These are phyloP conservation scores for Carex parvula DNA, from an alignment of 176 grass and related monocot species.

Conservation along the genomic window DNA sequence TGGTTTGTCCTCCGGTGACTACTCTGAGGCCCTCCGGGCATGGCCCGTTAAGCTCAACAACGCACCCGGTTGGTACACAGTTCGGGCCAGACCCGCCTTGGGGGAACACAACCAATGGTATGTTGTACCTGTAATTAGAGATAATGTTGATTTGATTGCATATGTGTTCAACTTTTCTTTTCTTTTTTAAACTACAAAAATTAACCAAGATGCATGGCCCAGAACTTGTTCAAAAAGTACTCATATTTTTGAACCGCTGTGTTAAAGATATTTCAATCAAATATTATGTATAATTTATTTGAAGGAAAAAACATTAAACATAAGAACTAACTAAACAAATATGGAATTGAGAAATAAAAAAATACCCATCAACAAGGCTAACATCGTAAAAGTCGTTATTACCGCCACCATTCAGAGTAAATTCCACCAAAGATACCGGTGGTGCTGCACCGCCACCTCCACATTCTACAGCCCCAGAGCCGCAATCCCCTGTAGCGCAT, in stretches of 20 bases:
- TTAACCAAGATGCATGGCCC: too few relatives aligned
- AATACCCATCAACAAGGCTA: constrained; percentile 48
- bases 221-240: too few relatives aligned
- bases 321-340: not conserved
- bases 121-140: constrained; percentile 33
- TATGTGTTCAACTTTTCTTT: too few relatives aligned
- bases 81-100: constrained; percentile 11
- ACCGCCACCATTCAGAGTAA: constrained; percentile 38
- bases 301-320: not conserved
- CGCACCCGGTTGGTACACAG: constrained; percentile 38
- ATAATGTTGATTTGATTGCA: not conserved
- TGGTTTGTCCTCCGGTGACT: not conserved
- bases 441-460: constrained; percentile 34
- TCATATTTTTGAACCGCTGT: not conserved
- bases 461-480: constrained; percentile 44
- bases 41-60: constrained; percentile 34
- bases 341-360: not conserved
- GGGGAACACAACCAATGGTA: constrained; percentile 36
- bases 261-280: not conserved
- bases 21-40: constrained; percentile 42
- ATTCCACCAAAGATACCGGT: constrained; percentile 46
- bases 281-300: not conserved
- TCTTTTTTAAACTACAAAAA: too few relatives aligned
- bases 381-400: constrained; percentile 61
- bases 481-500: constrained; percentile 60